Conservation (phyloP, 2,329 filamentous ascomycete species). For the Neonectria neomacrospora region DNA sequence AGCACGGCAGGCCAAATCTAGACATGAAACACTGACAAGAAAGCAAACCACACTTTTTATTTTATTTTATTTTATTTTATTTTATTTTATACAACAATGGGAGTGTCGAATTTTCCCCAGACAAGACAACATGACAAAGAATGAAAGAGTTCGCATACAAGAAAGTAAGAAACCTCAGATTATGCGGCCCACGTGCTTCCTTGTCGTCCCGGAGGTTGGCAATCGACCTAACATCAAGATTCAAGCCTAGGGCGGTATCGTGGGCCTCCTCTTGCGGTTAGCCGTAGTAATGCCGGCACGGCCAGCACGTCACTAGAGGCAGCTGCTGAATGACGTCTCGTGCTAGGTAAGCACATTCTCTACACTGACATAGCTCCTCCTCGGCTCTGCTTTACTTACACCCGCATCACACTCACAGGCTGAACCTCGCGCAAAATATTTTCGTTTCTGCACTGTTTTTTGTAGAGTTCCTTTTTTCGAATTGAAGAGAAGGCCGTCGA, state of each 20-base stretch:
- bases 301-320: slow-evolving; percentile 37
- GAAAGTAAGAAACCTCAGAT: neutral
- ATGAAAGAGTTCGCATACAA: neutral
- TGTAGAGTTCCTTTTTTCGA: neutral
- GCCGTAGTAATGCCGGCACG: slow-evolving; percentile 41
- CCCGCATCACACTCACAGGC: neutral
- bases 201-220: neutral
- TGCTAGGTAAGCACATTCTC: slow-evolving; percentile 14
- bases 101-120: neutral
- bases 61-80: too few relatives aligned
- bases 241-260: neutral
- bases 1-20: too few relatives aligned
- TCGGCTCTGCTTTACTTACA: slow-evolving; percentile 18
- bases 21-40: too few relatives aligned
- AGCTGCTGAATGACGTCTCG: slow-evolving; percentile 44
- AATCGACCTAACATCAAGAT: neutral
- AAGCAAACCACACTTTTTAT: neutral
- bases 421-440: neutral
- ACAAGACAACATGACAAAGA: neutral
- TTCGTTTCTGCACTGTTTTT: neutral
- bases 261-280: slow-evolving; percentile 24
- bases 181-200: too few relatives aligned
- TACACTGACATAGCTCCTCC: slow-evolving; percentile 6
- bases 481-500: slow-evolving; percentile 1
- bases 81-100: too few relatives aligned